Evolutionary conservation across 202 grass and related monocot genomes (phyloP), one percentile per base, ranked within the genome.

Genomic region (Zizania palustris): DNA sequence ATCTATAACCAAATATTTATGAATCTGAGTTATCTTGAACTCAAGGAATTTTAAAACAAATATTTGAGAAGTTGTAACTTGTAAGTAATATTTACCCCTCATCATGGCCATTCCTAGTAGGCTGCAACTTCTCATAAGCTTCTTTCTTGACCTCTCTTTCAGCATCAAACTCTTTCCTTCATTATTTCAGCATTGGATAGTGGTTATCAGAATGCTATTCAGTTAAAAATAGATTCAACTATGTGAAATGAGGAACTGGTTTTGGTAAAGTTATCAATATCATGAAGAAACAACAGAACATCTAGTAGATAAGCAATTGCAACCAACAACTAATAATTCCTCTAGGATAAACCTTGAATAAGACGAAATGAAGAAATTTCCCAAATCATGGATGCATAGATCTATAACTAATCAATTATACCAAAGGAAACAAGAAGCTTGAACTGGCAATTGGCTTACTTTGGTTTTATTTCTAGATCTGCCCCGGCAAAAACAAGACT

Each of bases 81-180:
- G 28, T 28, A 58, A 83, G 20, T 22, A 78, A 41, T 61, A 49
- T 54, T 84, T 87, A 99, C 96, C 89, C 74, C 85, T 86, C 84
- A 4, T 85, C 76, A 9, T 56, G 64, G 53, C 22, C 35, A 8
- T 73, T 88, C 71, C 78, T 91, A 57, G 67, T 85, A 73, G 60
- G 67, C 11, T 41, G 36, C 21, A 56, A 53, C 60, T 88, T 93
- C 63, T 90, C 83, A 74, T 63, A 79, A 73, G 77, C 80, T 75
- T 80, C 63, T 60, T 41, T 85, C 63, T 80, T 85, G 66, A 8
- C 60, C 57, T 85, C 85, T 75, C 89, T 90, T 90, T 99, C 83
- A 85, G 41, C 65, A 88, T 99, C 96, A 82, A 95, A 95, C 71
- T 99, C 92, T 65, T 95, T 93, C 80, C 96, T 99, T 65, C 83